Conservation (phyloP, 306 rosid species). For the Cicer yamashitae region DNA sequence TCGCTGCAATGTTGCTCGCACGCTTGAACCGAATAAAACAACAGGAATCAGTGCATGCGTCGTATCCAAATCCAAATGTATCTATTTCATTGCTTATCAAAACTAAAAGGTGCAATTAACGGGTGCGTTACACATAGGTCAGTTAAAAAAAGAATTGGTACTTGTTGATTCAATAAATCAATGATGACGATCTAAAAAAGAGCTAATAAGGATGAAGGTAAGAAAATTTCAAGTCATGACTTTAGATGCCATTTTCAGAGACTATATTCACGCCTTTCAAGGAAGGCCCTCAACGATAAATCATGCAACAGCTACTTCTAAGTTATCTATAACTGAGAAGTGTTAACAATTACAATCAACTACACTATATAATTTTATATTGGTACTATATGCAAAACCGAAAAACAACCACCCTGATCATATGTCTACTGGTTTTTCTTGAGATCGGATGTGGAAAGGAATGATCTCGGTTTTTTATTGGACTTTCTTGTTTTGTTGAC, state of each 20-base stretch:
- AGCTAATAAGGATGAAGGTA: no score
- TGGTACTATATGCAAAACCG: slow-evolving; percentile 28
- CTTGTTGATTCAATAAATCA: neutral
- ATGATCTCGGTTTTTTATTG: slow-evolving; percentile 49
- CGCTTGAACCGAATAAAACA: neutral
- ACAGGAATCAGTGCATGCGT: neutral
- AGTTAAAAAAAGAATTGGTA: slow-evolving; percentile 2
- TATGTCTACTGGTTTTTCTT: slow-evolving; percentile 72
- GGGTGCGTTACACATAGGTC: neutral
- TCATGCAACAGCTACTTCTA: slow-evolving; percentile 17
- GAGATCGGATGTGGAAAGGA: slow-evolving; percentile 54
- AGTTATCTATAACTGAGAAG: slow-evolving; percentile 32
- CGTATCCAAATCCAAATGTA: neutral
- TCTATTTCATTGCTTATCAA: neutral
- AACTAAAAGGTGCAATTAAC: neutral
- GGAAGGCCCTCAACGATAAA: slow-evolving; percentile 15
- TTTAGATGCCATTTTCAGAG: slow-evolving; percentile 28
- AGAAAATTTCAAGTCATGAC: no score
- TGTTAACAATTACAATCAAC: slow-evolving; percentile 34
- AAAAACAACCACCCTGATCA: slow-evolving; percentile 43
- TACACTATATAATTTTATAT: slow-evolving; percentile 9
- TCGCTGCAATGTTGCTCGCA: neutral
- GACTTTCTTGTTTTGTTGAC: slow-evolving; percentile 50
- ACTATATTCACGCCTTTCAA: neutral
- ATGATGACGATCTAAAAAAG: no score